Evolutionary conservation across 371 early-diverging fungal species (phyloP), one percentile per base, ranked within the genome.

Genomic region (Rhizopus microsporus): DNA sequence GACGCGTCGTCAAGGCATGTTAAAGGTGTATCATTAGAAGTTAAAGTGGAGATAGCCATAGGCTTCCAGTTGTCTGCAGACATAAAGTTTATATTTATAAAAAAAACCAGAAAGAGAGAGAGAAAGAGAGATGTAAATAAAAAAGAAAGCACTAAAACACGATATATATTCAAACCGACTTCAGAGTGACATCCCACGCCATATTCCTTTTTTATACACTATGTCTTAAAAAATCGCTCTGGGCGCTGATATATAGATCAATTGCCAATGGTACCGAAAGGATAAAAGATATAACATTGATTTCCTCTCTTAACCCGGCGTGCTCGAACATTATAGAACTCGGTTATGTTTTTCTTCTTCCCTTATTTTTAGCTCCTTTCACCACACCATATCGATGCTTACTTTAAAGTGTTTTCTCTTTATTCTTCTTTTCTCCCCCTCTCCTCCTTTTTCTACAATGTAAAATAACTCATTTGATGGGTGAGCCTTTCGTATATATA

Each of bases 1-100:
- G 47, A 29, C 13, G 32, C 46, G 13, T 37, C 38, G 13, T 38
- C 33, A 39, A 33, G 46, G 34, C 3, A 39, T 33, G 17, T 9
- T 39, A 10, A 47, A 53, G 38, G 17, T 51, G 15, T 42, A 23
- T 37, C 46, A 49, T 0, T 56, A 9, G 68, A 64, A 37, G 67
- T 75, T 39, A 75, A 71, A 39, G 72, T 58, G 16, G 75, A 75
- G 46, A 75, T 75, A 30, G 69, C 75, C 75, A 75, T 75, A 46
- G 75, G 75, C 45, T 59, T 68, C 5, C 59, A 54, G 39, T 62
- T 57, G 8, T 37, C 23, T 2, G 52, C 7, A 60, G 65, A 29
- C 52, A 43, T 17, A 61, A 9, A 29, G 57, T 23, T 23, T 23
- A 23, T 23, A 23, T 23, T 23, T 23, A 23, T 1, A 23, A 23